Evolutionary conservation across 2,329 filamentous ascomycete genomes (phyloP).

Genomic region (Fusarium proliferatum): DNA sequence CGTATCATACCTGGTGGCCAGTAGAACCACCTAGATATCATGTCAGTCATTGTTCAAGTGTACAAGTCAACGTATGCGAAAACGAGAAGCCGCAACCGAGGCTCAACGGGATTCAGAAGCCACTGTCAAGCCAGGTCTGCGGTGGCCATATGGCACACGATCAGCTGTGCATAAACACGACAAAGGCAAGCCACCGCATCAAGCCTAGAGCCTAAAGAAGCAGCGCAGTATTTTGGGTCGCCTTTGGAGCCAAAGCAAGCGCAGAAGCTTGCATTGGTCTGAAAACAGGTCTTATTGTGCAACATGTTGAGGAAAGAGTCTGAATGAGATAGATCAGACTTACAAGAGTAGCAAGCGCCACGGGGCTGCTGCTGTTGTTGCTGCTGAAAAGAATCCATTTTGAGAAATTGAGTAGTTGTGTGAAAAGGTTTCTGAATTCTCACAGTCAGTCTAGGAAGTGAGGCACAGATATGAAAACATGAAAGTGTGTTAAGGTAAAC

Average conservation of each 20-base stretch:
- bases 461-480: not conserved
- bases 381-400: slow-evolving; percentile 55
- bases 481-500: slow-evolving; percentile 13
- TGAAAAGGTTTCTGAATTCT: slow-evolving; percentile 25
- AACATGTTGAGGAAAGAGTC: not conserved
- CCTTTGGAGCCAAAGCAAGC: not conserved
- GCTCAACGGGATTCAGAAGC: not conserved
- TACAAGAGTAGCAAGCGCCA: slow-evolving; percentile 65
- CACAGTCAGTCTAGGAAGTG: slow-evolving; percentile 23
- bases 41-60: slow-evolving; percentile 31
- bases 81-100: not conserved
- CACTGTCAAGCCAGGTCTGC: slow-evolving; percentile 5
- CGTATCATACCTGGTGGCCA: slow-evolving; percentile 74
- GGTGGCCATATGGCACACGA: slow-evolving; percentile 6
- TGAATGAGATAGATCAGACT: slow-evolving; percentile 44
- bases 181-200: slow-evolving; percentile 1
- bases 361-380: slow-evolving; percentile 44
- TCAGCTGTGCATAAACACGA: not conserved
- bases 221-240: not conserved
- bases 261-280: not conserved
- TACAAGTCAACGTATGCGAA: not conserved
- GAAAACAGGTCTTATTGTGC: not conserved
- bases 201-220: not conserved
- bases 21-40: slow-evolving; percentile 72
- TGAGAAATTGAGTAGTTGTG: slow-evolving; percentile 31